Evolutionary conservation across 1,284 basidiomycete species (phyloP), one percentile per base, ranked within the genome.

Genomic region (Apiotrichum gamsii): DNA sequence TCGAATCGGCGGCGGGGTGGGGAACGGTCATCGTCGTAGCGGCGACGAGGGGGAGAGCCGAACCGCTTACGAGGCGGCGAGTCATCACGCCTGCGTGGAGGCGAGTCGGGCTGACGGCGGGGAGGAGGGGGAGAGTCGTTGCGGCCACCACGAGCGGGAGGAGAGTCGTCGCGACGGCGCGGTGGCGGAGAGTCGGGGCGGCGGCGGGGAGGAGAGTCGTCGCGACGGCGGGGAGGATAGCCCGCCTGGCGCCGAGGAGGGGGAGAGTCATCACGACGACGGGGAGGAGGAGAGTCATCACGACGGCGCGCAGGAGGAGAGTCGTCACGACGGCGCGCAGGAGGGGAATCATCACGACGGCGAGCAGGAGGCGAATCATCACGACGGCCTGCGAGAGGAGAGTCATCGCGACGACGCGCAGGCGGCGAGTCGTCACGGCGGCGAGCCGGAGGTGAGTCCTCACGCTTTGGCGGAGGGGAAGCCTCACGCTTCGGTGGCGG

Each of bases 361-460:
- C 40, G 44, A 6, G 41, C 45, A 28, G 43, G 51, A 1, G 51
- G 31, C 10, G 24, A 28, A 21, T 40, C 43, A 19, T 41, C 31
- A 1, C 47, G 43, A 19, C 47, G 46, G 13, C 42, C 43, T 2
- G 46, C 39, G 65, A 41, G 44, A 2, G 44, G 15, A 15, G 33
- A 36, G 21, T 39, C 39, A n/a, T 23, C 25, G n/a, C 47, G 54
- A 16, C 47, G 51, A 8, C 39, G 52, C 2, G 53, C 41, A 37
- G 51, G 54, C 15, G 57, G 32, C 13, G 33, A 19, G 44, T 43
- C 45, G 28, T 43, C 40, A 18, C 51, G 40, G 16, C 56, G 51
- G 16, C 52, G 56, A 10, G 48, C 47, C 3, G 59, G 59, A 16
- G 43, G 44, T 13, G 54, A 45, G 40, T 44, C 40, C 13, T 35